Base-by-base conservation (phyloP, 352 stramenopile genomes). In the Pythium folliculosum region DNA sequence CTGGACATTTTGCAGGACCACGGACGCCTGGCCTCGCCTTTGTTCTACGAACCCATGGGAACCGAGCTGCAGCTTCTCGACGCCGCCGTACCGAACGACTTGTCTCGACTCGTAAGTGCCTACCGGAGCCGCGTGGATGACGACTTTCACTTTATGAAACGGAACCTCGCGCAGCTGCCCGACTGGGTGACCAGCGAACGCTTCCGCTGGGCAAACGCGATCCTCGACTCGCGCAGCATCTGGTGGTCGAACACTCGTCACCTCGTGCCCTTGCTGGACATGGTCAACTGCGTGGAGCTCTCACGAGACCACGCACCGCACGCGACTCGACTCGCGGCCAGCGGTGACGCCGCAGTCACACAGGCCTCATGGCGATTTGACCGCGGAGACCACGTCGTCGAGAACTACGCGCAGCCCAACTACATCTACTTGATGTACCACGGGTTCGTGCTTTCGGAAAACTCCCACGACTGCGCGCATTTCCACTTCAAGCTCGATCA, bases 341-440 rank as follows among this genome's bases (percentile, higher is more conserved):
- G 27, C 6, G 62, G 56, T 16, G 62, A 72, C 5, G 70, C 74
- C 5, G 94, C 94, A 9, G 67, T 91, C 45, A 98, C 94, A 1
- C 67, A 74, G 14, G 78, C 90, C 27, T 89, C 84, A 0, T 91
- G 77, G 83, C 54, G 51, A 1, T 96, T 97, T 32, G 54, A 61
- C 17, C 32, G 49, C 17, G 86, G 82, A 9, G 76, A 92, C 17
- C 76, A 97, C 55, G 70, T 98, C 44, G 89, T 98, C 32, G 94
- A 98, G 67, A 96, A 98, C 77, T 98, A 98, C 69, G 93, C 86
- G 1, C 93, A 98, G 75, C 78, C 93, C 21, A 98, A 98, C 76
- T 89, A 97, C 77, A 95, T 97, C 58, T 98, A 98, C 67, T 76
- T 98, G 53, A 50, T 96, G 5, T 97, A 95, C 71, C 94, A 98